Evolutionary conservation across 768 basidiomycete species (phyloP).

Genomic region (Hemileccinum impolitum): DNA sequence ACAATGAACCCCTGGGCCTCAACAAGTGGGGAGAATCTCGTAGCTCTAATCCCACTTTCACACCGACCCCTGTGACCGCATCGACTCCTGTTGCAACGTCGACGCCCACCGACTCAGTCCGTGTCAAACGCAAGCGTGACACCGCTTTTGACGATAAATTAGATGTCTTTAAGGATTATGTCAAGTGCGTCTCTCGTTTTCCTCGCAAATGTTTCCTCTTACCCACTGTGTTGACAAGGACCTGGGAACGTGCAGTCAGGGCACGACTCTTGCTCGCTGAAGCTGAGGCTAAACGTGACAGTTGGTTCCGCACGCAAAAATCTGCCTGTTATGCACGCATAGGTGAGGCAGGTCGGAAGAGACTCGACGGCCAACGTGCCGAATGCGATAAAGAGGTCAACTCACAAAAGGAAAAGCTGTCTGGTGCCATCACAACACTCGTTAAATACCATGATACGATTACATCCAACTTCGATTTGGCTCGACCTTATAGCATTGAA

Average conservation of each 20-base stretch:
- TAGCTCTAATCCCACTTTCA: background rate
- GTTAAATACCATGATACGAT: conserved; percentile 19
- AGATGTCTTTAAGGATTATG: conserved; percentile 28
- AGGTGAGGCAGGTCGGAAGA: conserved; percentile 29
- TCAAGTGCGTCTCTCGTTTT: conserved; percentile 22
- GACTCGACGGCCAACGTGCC: conserved; percentile 25
- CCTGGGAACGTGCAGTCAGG: conserved; percentile 31
- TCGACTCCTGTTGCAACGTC: conserved; percentile 10
- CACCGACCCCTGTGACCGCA: conserved; percentile 6
- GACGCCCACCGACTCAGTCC: conserved; percentile 18
- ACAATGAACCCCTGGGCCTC: conserved; percentile 15
- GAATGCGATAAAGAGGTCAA: conserved; percentile 25
- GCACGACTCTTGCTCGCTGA: conserved; percentile 23
- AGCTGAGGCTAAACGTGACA: conserved; percentile 27
- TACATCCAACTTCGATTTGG: conserved; percentile 24
- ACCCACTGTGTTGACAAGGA: conserved; percentile 12
- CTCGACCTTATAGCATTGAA: conserved; percentile 25
- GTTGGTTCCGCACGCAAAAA: conserved; percentile 31
- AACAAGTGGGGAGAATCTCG: conserved; percentile 15
- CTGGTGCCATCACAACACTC: conserved; percentile 23
- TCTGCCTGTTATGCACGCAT: conserved; percentile 27
- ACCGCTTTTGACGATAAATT: conserved; percentile 18
- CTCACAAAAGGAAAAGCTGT: conserved; percentile 24
- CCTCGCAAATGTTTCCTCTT: background rate
- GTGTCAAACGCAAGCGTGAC: conserved; percentile 27